phyloP scores from a whole-genome alignment of 164 flowering plant species.

The Vitis vinifera region DNA sequence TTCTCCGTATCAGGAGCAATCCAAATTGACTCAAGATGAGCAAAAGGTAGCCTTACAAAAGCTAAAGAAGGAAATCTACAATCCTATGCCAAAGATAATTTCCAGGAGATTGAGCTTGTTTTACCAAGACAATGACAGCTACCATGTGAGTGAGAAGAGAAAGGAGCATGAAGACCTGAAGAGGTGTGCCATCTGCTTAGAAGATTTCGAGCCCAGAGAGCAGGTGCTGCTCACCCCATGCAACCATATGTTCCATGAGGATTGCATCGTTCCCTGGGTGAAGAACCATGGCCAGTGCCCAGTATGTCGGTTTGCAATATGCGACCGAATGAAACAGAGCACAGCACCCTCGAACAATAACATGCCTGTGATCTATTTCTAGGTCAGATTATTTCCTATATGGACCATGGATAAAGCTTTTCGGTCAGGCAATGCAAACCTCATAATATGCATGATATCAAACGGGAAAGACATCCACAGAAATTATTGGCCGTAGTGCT shows the following conservation, averaged over 20 bases:
- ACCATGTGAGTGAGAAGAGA: no score
- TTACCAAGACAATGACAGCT: no score
- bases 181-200: slow-evolving; percentile 54
- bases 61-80: slow-evolving; percentile 44
- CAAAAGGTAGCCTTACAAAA: slow-evolving; percentile 35
- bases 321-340: background rate
- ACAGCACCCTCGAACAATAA: no score
- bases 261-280: slow-evolving; percentile 52
- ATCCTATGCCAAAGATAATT: slow-evolving; percentile 25
- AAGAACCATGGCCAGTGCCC: slow-evolving; percentile 51
- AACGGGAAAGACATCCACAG: no score
- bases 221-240: slow-evolving; percentile 53
- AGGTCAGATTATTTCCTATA: no score
- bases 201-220: slow-evolving; percentile 40
- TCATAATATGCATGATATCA: no score
- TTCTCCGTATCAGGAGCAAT: slow-evolving; percentile 15
- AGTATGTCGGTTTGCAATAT: slow-evolving; percentile 36
- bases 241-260: slow-evolving; percentile 56
- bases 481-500: no score
- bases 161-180: slow-evolving; percentile 22
- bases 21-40: slow-evolving; percentile 34
- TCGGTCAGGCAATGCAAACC: no score
- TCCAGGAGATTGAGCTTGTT: slow-evolving; percentile 1
- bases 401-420: no score
- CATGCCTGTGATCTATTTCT: no score